Evolutionary conservation across 2,329 filamentous ascomycete species (phyloP), one percentile per base, ranked within the genome.

Genomic region (Aureobasidium sp.): DNA sequence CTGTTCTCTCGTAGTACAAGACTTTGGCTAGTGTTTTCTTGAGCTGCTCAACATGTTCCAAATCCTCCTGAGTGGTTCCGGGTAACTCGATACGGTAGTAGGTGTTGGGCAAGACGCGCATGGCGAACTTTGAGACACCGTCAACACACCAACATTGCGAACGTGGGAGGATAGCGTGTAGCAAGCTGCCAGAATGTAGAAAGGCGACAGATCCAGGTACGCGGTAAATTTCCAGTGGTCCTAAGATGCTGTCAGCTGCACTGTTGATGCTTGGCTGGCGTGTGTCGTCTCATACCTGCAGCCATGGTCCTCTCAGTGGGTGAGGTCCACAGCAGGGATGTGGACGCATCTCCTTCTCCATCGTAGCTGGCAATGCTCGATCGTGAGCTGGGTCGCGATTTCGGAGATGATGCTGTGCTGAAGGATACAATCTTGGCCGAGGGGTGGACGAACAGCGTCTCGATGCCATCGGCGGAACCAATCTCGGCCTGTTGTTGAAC

Each of bases 141-240:
- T 95, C 90, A 35, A 97, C 88, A 72, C 89, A 95, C 92, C 92
- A 97, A 71, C 89, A 95, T 74, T 96, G 91, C 63, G 91, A 95
- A 72, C 90, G 90, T 27, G 90, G 90, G 58, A 97, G 77, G 65
- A 97, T 94, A 12, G 92, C 89, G 69, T 94, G 90, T 19, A 96
- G 81, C 17, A 92, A 87, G 61, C 85, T 85, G 63, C 90, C 90
- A 66, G 91, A 96, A 73, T 89, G 93, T 11, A 97, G 80, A 69
- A 96, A 97, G 14, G 90, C 89, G 17, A 94, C 90, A 11, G 90
- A 90, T 22, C 90, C 89, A 8, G 89, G 89, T 37, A 94, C 88
- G 68, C 89, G 87, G 72, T 97, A 96, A 65, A 97, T 90, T 65
- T 87, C 84, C 64, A 97, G 82, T 1, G 86, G 82, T 2, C 91